Conservation (phyloP, 139 green algal species). For the Bryopsis sp. region DNA sequence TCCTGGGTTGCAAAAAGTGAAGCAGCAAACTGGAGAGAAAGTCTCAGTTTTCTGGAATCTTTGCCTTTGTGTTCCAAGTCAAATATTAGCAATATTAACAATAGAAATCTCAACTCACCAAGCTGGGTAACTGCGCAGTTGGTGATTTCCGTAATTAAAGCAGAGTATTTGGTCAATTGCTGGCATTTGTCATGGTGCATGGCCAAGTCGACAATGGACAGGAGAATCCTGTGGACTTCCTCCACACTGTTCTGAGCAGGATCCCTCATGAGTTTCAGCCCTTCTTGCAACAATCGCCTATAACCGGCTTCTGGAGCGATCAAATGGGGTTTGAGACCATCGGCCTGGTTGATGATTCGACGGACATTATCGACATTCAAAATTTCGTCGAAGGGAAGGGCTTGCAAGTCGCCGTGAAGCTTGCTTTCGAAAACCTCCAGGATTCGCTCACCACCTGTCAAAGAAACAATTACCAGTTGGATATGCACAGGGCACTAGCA, state of each 20-base stretch:
- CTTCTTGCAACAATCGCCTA: conserved; percentile 76
- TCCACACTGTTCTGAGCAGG: conserved; percentile 22
- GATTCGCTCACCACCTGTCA: conserved; percentile 67
- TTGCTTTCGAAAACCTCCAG: conserved; percentile 88
- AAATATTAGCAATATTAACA: no score
- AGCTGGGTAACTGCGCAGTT: conserved; percentile 52
- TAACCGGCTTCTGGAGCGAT: conserved; percentile 94
- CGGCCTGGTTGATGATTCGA: conserved; percentile 81
- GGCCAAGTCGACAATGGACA: conserved; percentile 67
- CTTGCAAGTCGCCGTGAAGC: conserved; percentile 76
- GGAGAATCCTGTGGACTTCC: conserved; percentile 71
- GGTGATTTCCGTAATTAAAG: conserved; percentile 70
- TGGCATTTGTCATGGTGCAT: conserved; percentile 49
- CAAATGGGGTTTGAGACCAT: conserved; percentile 95
- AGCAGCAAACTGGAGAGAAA: no score
- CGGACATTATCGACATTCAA: conserved; percentile 78
- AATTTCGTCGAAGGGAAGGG: conserved; percentile 80
- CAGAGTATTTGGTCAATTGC: conserved; percentile 64
- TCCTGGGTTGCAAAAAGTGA: no score
- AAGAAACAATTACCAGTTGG: no score
- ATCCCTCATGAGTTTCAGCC: conserved; percentile 42
- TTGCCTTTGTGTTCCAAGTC: no score
- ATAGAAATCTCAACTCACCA: conserved; percentile 45
- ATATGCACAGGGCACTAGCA: no score
- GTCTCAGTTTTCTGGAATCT: no score